Evolutionary conservation across 2,329 filamentous ascomycete species (phyloP).

Genomic region (Beauveria brongniartii): DNA sequence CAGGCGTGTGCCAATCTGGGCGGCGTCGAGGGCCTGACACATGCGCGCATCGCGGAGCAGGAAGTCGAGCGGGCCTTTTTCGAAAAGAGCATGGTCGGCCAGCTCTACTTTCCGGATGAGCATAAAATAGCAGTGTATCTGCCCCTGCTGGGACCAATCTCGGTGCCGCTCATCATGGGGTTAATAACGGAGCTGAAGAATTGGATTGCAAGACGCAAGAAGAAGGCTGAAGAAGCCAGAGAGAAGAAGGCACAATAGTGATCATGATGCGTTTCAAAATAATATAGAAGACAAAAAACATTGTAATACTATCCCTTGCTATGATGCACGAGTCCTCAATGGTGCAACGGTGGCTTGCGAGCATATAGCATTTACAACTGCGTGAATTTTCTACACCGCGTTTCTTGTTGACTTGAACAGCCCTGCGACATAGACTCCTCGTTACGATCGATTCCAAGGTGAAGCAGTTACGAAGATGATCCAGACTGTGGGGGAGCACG

Average conservation of each 20-base stretch:
- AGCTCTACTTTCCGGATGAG: slow-evolving; percentile 97
- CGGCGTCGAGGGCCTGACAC: slow-evolving; percentile 58
- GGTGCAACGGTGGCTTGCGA: not conserved
- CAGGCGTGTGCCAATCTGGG: slow-evolving; percentile 67
- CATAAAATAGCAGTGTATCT: slow-evolving; percentile 97
- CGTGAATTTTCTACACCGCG: not conserved
- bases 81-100: slow-evolving; percentile 97
- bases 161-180: slow-evolving; percentile 80
- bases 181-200: slow-evolving; percentile 72
- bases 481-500: not conserved
- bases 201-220: slow-evolving; percentile 41
- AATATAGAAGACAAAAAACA: not conserved
- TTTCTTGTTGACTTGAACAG: not conserved
- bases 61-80: slow-evolving; percentile 95
- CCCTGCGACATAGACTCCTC: too few relatives aligned
- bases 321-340: too few relatives aligned
- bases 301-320: not conserved
- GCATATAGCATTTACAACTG: not conserved
- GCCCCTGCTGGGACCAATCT: slow-evolving; percentile 81
- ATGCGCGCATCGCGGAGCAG: slow-evolving; percentile 76
- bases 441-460: too few relatives aligned
- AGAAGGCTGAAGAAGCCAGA: slow-evolving; percentile 32
- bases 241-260: slow-evolving; percentile 30
- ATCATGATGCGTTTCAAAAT: not conserved
- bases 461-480: too few relatives aligned